Percentiles rank a stretch among this genome's conserved stretches.
These are phyloP conservation scores for Petunia axillaris DNA, from an alignment of 257 asterid species.

Conservation along the genomic window DNA sequence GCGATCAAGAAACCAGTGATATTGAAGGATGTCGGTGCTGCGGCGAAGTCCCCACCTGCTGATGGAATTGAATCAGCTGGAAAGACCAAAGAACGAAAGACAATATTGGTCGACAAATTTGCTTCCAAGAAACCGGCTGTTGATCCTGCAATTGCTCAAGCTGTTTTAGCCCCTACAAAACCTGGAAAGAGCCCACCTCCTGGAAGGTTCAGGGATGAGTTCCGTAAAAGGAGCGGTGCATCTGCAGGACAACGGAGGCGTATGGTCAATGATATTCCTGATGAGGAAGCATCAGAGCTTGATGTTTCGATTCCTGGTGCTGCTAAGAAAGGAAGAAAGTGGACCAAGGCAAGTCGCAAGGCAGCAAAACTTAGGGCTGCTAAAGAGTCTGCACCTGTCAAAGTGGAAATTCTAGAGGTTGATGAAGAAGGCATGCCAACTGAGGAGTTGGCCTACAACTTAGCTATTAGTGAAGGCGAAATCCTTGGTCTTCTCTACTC, in stretches of 20 bases:
- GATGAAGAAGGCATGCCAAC: constrained; percentile 87
- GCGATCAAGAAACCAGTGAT: constrained; percentile 67
- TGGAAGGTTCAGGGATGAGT: constrained; percentile 71
- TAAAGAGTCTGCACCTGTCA: constrained; percentile 89
- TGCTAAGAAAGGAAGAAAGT: constrained; percentile 88
- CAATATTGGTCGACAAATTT: constrained; percentile 90
- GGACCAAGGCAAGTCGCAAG: constrained; percentile 96
- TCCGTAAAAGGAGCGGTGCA: constrained; percentile 60
- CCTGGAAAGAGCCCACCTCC: constrained; percentile 64
- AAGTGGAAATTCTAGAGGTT: constrained; percentile 91
- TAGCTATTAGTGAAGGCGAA: constrained; percentile 94
- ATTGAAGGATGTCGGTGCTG: constrained; percentile 80
- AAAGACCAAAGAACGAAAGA: constrained; percentile 70
- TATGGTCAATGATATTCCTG: constrained; percentile 43
- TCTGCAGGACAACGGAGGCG: constrained; percentile 76
- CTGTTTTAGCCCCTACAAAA: constrained; percentile 80
- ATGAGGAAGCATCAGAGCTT: constrained; percentile 74
- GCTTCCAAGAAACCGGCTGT: constrained; percentile 85
- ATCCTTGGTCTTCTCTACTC: constrained; percentile 75
- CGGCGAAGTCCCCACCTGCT: constrained; percentile 47
- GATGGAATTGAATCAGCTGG: constrained; percentile 46
- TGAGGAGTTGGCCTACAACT: constrained; percentile 85
- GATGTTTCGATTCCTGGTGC: constrained; percentile 75
- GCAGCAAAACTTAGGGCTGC: constrained; percentile 97
- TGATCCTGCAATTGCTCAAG: constrained; percentile 76